Conservation (phyloP, 192 early-diverging fungal species). For the Rhizoclosmatium globosum region DNA sequence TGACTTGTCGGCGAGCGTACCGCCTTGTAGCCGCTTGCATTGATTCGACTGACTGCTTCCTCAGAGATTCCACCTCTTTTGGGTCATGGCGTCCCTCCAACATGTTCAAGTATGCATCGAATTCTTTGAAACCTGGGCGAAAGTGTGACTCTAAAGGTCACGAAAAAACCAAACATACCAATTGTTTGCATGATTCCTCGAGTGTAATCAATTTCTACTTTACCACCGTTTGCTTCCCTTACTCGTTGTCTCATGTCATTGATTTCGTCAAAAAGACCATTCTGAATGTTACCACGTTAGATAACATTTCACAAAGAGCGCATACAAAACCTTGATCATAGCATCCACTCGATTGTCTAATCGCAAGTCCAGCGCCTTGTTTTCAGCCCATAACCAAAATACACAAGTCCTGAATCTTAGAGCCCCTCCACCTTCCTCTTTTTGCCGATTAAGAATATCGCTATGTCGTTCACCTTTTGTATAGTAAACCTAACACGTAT, state of each 20-base stretch:
- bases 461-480: conserved; percentile 79
- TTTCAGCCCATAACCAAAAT: conserved; percentile 89
- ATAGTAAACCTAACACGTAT: conserved; percentile 62
- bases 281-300: conserved; percentile 2
- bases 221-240: background rate
- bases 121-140: conserved; percentile 86
- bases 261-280: conserved; percentile 62
- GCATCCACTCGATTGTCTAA: conserved; percentile 84
- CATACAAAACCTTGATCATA: conserved; percentile 84
- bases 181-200: conserved; percentile 82
- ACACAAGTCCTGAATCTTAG: conserved; percentile 73
- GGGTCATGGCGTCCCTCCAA: conserved; percentile 31
- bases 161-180: conserved; percentile 43
- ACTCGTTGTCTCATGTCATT: conserved; percentile 53
- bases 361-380: conserved; percentile 70
- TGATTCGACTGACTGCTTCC: conserved; percentile 65
- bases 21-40: conserved; percentile 91
- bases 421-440: conserved; percentile 31
- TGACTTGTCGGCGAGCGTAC: conserved; percentile 84
- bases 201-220: conserved; percentile 44
- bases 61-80: conserved; percentile 54
- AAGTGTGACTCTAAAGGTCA: background rate
- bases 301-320: conserved; percentile 39
- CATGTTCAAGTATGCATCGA: conserved; percentile 72
- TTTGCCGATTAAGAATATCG: conserved; percentile 75